Conservation (phyloP, 129 eudicot species). For the Saposhnikovia divaricata region DNA sequence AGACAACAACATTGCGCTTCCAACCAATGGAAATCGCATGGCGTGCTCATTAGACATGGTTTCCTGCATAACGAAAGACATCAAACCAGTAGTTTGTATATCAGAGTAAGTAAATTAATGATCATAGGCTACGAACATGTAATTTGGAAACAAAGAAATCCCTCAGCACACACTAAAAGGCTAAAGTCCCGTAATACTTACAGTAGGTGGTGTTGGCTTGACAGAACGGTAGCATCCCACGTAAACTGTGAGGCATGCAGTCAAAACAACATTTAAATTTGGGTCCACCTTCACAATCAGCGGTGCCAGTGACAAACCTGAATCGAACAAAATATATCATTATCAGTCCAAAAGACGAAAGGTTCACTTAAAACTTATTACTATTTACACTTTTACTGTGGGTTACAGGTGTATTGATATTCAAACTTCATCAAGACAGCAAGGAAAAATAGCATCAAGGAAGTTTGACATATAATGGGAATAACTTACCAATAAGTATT, state of each 20-base stretch:
- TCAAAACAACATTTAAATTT: conserved; percentile 82
- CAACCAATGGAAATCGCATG: conserved; percentile 94
- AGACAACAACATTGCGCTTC: conserved; percentile 93
- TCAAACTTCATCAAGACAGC: neutral
- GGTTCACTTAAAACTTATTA: neutral
- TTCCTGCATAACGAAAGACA: conserved; percentile 43
- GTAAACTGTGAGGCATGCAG: conserved; percentile 86
- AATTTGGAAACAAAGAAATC: neutral
- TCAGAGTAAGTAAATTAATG: neutral
- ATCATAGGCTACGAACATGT: neutral
- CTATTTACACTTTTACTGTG: neutral
- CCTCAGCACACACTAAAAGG: neutral
- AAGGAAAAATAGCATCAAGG: neutral
- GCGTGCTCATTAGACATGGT: conserved; percentile 98
- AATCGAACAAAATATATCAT: conserved; percentile 12
- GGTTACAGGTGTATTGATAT: neutral
- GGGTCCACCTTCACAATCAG: conserved; percentile 85
- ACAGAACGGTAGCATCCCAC: conserved; percentile 97
- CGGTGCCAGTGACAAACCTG: conserved; percentile 85
- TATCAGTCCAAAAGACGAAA: neutral
- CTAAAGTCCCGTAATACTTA: conserved; percentile 31
- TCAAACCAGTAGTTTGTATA: neutral
- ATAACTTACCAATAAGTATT: neutral
- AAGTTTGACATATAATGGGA: neutral
- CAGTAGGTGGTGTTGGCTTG: conserved; percentile 94